A percentile compares a stretch with the other conserved stretches of the same genome.
Conservation (phyloP, 2,329 filamentous ascomycete genomes). For the Xylaria polymorpha region DNA sequence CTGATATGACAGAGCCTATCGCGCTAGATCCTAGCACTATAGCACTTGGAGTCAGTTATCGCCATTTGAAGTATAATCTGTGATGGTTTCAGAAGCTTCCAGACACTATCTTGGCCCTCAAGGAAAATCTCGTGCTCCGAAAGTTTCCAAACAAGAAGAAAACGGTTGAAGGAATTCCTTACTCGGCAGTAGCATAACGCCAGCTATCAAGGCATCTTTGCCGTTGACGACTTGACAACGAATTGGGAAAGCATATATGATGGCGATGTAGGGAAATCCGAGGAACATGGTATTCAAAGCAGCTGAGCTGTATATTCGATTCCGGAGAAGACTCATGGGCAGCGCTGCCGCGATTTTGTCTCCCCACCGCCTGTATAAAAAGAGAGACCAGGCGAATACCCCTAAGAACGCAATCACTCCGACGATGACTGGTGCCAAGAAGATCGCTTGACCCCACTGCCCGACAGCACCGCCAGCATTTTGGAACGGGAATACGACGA, state of each 20-base stretch:
- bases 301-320: conserved; percentile 58
- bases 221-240: conserved; percentile 63
- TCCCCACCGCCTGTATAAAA: conserved; percentile 48
- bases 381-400: conserved; percentile 56
- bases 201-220: conserved; percentile 59
- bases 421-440: conserved; percentile 56
- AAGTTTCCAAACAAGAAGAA: too few species aligned
- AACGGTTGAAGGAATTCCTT: too few species aligned
- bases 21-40: conserved; percentile 60
- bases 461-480: conserved; percentile 55
- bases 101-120: too few species aligned
- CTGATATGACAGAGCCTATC: conserved; percentile 57
- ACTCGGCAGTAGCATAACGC: conserved; percentile 63
- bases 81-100: too few species aligned
- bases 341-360: conserved; percentile 57
- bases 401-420: conserved; percentile 53
- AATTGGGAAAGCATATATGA: conserved; percentile 62
- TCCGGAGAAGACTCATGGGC: conserved; percentile 61
- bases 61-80: too few species aligned
- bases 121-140: too few species aligned
- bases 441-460: conserved; percentile 57
- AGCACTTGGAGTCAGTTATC: too few species aligned
- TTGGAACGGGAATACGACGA: conserved; percentile 70
- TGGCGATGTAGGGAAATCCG: conserved; percentile 63
- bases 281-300: conserved; percentile 60